Evolutionary conservation across 2,329 filamentous ascomycete genomes (phyloP).

Genomic region (Penicillium polonicum): DNA sequence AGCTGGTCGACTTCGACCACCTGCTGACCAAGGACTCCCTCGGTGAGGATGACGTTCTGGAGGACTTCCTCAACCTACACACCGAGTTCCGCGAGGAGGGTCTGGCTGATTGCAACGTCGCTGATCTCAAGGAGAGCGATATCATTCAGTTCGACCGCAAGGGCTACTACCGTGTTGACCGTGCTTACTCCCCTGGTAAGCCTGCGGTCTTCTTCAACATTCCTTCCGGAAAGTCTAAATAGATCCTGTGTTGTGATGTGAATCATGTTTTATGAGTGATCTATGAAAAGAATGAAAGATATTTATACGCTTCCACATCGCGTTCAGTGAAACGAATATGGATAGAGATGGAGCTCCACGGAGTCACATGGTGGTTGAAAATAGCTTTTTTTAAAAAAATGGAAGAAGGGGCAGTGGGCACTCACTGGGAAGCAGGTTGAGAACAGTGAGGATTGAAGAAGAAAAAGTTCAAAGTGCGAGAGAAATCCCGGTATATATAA

Average conservation of each 20-base stretch:
- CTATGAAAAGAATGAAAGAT: neutral
- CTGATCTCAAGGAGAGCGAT: slow-evolving; percentile 75
- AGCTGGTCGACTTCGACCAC: slow-evolving; percentile 93
- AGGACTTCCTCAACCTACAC: slow-evolving; percentile 75
- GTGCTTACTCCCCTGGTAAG: slow-evolving; percentile 57
- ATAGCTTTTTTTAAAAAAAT: too few relatives aligned
- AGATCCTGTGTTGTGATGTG: slow-evolving; percentile 14
- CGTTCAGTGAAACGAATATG: neutral
- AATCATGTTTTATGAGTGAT: slow-evolving; percentile 7
- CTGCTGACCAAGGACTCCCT: slow-evolving; percentile 93
- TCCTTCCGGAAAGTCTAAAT: slow-evolving; percentile 60
- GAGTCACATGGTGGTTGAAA: neutral
- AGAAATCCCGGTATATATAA: neutral
- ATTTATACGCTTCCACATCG: neutral
- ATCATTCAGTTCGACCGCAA: slow-evolving; percentile 95
- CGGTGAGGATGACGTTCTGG: slow-evolving; percentile 79
- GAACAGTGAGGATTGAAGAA: neutral
- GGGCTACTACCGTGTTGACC: slow-evolving; percentile 86
- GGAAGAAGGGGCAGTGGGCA: too few relatives aligned
- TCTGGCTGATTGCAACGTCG: slow-evolving; percentile 77
- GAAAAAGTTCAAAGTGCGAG: neutral
- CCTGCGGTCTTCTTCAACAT: slow-evolving; percentile 67
- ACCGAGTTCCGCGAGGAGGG: slow-evolving; percentile 75
- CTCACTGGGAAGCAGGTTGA: too few relatives aligned
- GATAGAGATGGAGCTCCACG: neutral